A percentile compares a stretch with the other conserved stretches of the same genome.
Conservation (phyloP, 139 green algal genomes). For the Spirogloea muscicola region DNA sequence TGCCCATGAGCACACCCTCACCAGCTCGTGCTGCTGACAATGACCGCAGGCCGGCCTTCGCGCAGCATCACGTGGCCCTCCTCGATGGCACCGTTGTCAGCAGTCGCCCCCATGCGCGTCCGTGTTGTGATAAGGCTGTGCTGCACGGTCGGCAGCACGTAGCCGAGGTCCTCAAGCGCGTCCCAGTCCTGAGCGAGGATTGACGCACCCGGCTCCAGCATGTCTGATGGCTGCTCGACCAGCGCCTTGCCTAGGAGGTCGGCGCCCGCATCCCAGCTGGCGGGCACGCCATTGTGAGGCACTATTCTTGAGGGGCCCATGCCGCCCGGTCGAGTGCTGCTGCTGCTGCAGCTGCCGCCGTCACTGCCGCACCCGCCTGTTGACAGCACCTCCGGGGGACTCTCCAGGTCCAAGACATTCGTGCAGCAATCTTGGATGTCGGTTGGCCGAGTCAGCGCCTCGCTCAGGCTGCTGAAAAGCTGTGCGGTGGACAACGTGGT, state of each 20-base stretch:
- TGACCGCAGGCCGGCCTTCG: conserved; percentile 64
- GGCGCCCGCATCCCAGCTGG: too few relatives aligned
- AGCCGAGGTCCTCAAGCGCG: not conserved
- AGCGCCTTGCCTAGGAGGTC: too few relatives aligned
- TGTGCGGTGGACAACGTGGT: not conserved
- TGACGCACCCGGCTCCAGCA: too few relatives aligned
- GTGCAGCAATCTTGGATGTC: conserved; percentile 7
- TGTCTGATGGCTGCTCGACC: too few relatives aligned
- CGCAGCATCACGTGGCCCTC: conserved; percentile 2
- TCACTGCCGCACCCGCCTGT: too few relatives aligned
- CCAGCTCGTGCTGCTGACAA: conserved; percentile 93
- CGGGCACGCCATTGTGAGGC: too few relatives aligned
- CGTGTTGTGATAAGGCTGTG: not conserved
- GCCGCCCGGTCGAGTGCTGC: not conserved
- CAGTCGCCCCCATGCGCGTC: not conserved
- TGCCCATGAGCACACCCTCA: too few relatives aligned
- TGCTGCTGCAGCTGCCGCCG: not conserved
- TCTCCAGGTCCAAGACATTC: not conserved
- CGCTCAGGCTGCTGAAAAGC: conserved; percentile 11
- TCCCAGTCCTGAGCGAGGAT: too few relatives aligned
- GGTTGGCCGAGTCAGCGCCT: conserved; percentile 3
- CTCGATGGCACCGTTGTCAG: not conserved
- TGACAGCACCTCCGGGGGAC: too few relatives aligned
- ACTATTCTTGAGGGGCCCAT: too few relatives aligned
- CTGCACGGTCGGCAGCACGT: not conserved